Evolutionary conservation across 78 protist species (phyloP).

Genomic region (Dictyostelium brefeldianum): DNA sequence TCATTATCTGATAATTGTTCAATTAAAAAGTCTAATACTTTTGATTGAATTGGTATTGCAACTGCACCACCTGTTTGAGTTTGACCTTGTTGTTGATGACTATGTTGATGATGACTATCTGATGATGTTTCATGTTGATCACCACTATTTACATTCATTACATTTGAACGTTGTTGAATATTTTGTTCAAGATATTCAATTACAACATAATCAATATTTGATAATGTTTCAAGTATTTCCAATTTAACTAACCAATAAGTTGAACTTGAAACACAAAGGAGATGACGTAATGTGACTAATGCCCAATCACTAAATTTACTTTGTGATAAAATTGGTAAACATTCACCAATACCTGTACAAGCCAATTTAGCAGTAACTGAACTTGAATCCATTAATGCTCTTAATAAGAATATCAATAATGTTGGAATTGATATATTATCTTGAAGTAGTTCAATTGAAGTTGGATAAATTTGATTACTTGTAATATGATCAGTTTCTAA

Average conservation of each 20-base stretch:
- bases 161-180: constrained; percentile 58
- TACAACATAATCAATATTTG: constrained; percentile 51
- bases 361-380: constrained; percentile 68
- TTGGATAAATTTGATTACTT: constrained; percentile 47
- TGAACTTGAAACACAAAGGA: constrained; percentile 61
- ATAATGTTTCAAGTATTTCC: constrained; percentile 67
- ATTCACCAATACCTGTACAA: constrained; percentile 79
- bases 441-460: neutral
- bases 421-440: constrained; percentile 41
- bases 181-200: constrained; percentile 72
- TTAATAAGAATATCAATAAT: constrained; percentile 23
- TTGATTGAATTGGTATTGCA: constrained; percentile 73
- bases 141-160: constrained; percentile 2
- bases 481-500: constrained; percentile 57
- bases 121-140: neutral
- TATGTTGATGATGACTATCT: neutral
- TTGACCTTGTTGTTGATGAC: neutral
- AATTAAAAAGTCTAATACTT: constrained; percentile 64
- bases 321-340: constrained; percentile 41
- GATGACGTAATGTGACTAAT: constrained; percentile 48
- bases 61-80: constrained; percentile 75
- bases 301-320: constrained; percentile 54
- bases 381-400: constrained; percentile 54
- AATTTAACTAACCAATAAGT: constrained; percentile 77
- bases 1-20: constrained; percentile 72